A percentile compares a stretch with the other conserved stretches of the same genome.
Conservation (phyloP, 768 basidiomycete species). For the Collybiopsis luxurians region DNA sequence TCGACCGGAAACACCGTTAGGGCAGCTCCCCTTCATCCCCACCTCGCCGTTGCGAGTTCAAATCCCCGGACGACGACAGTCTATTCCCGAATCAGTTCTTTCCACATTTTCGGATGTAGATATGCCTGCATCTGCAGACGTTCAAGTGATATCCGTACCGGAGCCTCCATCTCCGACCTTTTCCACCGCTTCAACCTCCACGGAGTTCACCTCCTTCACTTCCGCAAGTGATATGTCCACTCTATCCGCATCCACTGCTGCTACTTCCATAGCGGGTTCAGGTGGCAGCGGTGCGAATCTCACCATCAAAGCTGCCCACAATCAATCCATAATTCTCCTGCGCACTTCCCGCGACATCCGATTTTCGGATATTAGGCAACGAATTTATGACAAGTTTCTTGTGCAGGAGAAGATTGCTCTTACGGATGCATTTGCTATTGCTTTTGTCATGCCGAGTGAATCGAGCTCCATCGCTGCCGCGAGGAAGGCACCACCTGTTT, state of each 20-base stretch:
- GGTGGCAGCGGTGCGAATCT: neutral
- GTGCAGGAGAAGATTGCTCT: slow-evolving; percentile 56
- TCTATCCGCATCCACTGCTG: slow-evolving; percentile 19
- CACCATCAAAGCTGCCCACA: slow-evolving; percentile 60
- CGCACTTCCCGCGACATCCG: slow-evolving; percentile 45
- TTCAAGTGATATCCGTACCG: slow-evolving; percentile 4
- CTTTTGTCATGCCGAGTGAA: slow-evolving; percentile 40
- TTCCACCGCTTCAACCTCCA: slow-evolving; percentile 22
- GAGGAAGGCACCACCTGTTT: too few relatives aligned
- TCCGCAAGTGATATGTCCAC: slow-evolving; percentile 11
- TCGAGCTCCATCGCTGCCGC: neutral
- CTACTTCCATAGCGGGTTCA: slow-evolving; percentile 8
- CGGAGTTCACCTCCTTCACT: slow-evolving; percentile 27
- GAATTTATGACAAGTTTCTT: slow-evolving; percentile 66
- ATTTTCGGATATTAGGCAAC: slow-evolving; percentile 53
- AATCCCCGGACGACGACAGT: neutral
- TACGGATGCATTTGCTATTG: slow-evolving; percentile 52
- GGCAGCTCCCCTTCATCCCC: neutral
- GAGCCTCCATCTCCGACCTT: slow-evolving; percentile 14
- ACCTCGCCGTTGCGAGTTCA: neutral
- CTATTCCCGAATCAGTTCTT: neutral
- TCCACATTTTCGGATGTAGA: slow-evolving; percentile 1
- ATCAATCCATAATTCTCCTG: slow-evolving; percentile 61
- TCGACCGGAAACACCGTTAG: slow-evolving; percentile 1
- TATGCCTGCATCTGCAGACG: neutral